These are phyloP conservation scores for Gymnopilus junonius DNA, from an alignment of 768 basidiomycete species.

Conservation along the genomic window DNA sequence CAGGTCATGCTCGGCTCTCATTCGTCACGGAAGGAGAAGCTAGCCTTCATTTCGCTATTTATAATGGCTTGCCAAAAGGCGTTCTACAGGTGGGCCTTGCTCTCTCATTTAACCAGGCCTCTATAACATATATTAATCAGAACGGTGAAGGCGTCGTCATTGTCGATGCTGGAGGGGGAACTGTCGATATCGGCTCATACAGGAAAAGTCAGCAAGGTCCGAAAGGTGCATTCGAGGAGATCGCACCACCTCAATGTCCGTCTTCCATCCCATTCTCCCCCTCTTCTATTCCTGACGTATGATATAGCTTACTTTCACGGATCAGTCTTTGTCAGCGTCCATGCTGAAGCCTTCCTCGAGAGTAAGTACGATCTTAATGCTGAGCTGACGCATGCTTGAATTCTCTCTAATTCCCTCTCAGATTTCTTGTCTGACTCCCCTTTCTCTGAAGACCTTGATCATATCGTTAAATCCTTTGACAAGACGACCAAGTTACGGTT, in stretches of 20 bases:
- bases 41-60: conserved; percentile 57
- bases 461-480: conserved; percentile 49
- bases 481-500: conserved; percentile 51
- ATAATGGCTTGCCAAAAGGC: conserved; percentile 40
- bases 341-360: conserved; percentile 12
- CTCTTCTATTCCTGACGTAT: background rate
- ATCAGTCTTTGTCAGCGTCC: conserved; percentile 34
- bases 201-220: conserved; percentile 28
- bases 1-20: conserved; percentile 47
- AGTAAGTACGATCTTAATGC: conserved; percentile 1
- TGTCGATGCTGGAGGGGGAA: conserved; percentile 67
- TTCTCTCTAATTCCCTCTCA: conserved; percentile 41
- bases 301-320: conserved; percentile 49
- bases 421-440: conserved; percentile 44
- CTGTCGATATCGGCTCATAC: conserved; percentile 61
- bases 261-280: conserved; percentile 1
- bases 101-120: background rate
- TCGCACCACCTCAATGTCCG: conserved; percentile 48
- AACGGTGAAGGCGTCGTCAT: conserved; percentile 50
- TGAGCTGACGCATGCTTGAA: too few relatives aligned
- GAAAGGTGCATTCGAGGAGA: conserved; percentile 45
- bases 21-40: conserved; percentile 71
- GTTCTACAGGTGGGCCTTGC: conserved; percentile 30
- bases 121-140: conserved; percentile 25
- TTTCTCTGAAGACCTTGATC: conserved; percentile 44